A percentile compares a stretch with the other conserved stretches of the same genome.
phyloP scores from a whole-genome alignment of 2,329 filamentous ascomycete species.

The Botrytis squamosa region DNA sequence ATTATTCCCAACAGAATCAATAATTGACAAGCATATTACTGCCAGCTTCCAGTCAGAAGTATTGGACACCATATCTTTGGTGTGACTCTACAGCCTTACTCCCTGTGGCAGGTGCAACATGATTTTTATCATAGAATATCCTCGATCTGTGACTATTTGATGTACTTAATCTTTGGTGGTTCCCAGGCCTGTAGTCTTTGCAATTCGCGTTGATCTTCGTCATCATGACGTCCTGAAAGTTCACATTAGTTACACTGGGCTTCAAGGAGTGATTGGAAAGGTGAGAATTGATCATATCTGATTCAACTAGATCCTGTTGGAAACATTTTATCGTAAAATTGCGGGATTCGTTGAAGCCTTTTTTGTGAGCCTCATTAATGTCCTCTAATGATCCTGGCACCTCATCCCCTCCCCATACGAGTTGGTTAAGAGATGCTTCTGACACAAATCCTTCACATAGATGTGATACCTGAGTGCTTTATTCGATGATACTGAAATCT shows the following conservation, averaged over 20 bases:
- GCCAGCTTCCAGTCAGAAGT: not conserved
- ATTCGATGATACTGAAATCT: not conserved
- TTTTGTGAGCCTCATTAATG: not conserved
- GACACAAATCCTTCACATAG: not conserved
- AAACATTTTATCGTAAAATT: too few species aligned
- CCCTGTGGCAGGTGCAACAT: not conserved
- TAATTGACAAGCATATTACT: not conserved
- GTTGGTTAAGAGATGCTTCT: not conserved
- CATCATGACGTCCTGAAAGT: not conserved
- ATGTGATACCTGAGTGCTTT: not conserved
- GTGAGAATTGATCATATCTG: not conserved
- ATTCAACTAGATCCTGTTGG: too few species aligned
- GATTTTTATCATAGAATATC: not conserved
- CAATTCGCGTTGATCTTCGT: not conserved
- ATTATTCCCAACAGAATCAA: not conserved
- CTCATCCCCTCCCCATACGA: not conserved
- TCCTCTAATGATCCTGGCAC: not conserved
- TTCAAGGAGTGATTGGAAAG: not conserved
- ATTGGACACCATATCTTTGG: not conserved
- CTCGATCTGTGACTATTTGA: not conserved
- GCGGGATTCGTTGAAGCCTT: not conserved
- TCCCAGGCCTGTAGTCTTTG: not conserved
- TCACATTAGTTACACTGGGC: not conserved
- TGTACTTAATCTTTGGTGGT: not conserved
- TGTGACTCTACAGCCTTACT: not conserved